A percentile compares a stretch with the other conserved stretches of the same genome.
These are phyloP conservation scores for Auxenochlorella pyrenoidosa DNA, from an alignment of 139 green algal species.

Conservation along the genomic window DNA sequence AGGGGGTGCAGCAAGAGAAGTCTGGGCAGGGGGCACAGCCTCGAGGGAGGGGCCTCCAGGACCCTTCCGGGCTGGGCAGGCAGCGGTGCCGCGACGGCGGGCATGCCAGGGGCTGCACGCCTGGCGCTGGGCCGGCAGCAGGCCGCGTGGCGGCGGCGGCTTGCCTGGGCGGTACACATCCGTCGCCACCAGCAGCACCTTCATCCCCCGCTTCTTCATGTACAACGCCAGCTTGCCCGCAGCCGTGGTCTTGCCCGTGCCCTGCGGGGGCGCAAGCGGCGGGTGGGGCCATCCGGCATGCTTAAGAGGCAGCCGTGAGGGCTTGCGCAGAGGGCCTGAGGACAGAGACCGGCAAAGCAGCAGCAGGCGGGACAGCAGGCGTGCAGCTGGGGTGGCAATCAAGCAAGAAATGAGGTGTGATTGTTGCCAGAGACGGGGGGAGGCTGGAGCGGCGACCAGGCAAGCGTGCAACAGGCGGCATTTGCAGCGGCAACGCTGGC, in stretches of 20 bases:
- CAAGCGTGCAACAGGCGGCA: background rate
- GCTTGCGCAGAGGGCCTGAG: too few species aligned
- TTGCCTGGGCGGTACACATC: constrained; percentile 91
- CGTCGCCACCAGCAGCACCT: constrained; percentile 90
- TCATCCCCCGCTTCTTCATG: constrained; percentile 83
- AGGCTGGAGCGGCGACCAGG: too few species aligned
- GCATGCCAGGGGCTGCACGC: too few species aligned
- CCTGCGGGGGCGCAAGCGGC: constrained; percentile 64
- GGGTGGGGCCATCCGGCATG: background rate
- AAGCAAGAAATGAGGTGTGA: too few species aligned
- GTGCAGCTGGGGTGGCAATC: background rate
- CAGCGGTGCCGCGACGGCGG: too few species aligned
- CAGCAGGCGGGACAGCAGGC: too few species aligned
- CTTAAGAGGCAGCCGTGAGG: background rate
- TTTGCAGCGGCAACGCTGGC: background rate
- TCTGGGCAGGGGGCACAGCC: too few species aligned
- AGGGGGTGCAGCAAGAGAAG: background rate
- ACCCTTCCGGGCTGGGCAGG: too few species aligned
- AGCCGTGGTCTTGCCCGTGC: constrained; percentile 98
- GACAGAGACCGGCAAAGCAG: too few species aligned
- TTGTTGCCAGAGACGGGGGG: too few species aligned
- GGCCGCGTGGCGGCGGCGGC: background rate
- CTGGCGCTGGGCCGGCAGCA: background rate
- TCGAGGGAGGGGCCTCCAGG: too few species aligned
- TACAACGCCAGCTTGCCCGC: constrained; percentile 94